phyloP scores from a whole-genome alignment of 2,329 filamentous ascomycete genomes.

The Fusarium nygamai region DNA sequence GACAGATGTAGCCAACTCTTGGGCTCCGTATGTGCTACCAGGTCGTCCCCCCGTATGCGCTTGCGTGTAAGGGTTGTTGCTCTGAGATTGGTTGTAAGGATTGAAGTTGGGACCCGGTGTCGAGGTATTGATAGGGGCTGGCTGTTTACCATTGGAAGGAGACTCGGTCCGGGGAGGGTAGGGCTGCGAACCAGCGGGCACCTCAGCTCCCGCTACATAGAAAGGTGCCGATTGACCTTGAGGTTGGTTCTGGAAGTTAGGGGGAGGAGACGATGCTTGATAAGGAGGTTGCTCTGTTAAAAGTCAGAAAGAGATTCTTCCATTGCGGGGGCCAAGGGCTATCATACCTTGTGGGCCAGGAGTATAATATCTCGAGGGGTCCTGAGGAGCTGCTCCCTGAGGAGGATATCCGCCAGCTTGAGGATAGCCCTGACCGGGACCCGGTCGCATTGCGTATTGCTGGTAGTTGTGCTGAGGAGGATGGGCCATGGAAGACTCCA shows the following conservation, averaged over 20 bases:
- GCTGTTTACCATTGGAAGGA: constrained; percentile 59
- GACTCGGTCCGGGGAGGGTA: constrained; percentile 64
- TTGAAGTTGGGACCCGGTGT: constrained; percentile 58
- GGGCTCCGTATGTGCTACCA: constrained; percentile 75
- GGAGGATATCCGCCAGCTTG: constrained; percentile 52
- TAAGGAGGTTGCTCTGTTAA: constrained; percentile 58
- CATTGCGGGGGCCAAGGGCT: neutral
- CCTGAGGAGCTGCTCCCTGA: constrained; percentile 60
- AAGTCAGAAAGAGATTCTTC: too few relatives aligned
- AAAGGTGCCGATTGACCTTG: constrained; percentile 67
- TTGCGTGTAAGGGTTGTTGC: constrained; percentile 54
- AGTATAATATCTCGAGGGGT: constrained; percentile 76
- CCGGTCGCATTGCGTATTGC: constrained; percentile 68
- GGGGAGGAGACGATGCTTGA: constrained; percentile 59
- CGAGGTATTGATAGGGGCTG: constrained; percentile 62
- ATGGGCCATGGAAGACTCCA: constrained; percentile 96
- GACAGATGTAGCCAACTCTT: constrained; percentile 80
- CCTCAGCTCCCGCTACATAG: constrained; percentile 70
- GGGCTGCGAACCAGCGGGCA: constrained; percentile 57
- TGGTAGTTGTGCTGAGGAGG: constrained; percentile 83
- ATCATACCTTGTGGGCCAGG: constrained; percentile 58
- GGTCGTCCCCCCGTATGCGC: constrained; percentile 62
- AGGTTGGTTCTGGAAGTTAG: constrained; percentile 65
- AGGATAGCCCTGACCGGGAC: constrained; percentile 59
- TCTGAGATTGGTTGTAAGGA: constrained; percentile 55